Evolutionary conservation across 768 basidiomycete genomes (phyloP), one percentile per base, ranked within the genome.

Genomic region (Podaxis sp.): DNA sequence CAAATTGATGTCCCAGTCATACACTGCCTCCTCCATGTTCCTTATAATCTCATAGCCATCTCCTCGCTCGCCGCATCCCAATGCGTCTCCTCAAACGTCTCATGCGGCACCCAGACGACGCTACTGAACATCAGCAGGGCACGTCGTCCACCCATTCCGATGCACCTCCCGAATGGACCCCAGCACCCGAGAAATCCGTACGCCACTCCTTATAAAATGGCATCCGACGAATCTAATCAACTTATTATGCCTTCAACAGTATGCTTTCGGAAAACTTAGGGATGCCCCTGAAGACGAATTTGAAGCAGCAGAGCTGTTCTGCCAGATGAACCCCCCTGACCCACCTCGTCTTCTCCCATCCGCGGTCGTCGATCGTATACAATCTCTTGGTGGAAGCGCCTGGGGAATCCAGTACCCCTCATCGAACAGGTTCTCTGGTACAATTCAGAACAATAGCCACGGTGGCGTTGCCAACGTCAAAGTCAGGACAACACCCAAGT

Each of bases 221-320:
- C 36, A 27, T 37, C 18, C 5, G 2, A 25, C 16, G n/a, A 5
- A 37, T 44, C 28, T 50, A 37, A 13, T 23, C 18, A 55, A 38
- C 35, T 55, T 27, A 9, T 13, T 37, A 23, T 46, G 1, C 42
- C 35, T n/a, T 35, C 11, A 14, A 36, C 36, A 80, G 79, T 76
- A 83, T 64, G 58, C 55, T 7, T 71, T 69, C n/a, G 87, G 87
- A 2, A 77, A 80, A 57, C 77, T 69, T 63, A 75, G 77, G 50
- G 88, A 89, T 62, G 88, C 87, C 1, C 69, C 83, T 0, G 77
- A 79, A n/a, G 73, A 81, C 1, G 84, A 86, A 63, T 88, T 73
- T 64, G 69, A 78, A 58, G 72, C 73, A 11, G 87, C 82, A 1
- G 76, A 83, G 63, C 61, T 62, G 1, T 89, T 85, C 67, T 88